These are phyloP conservation scores for Magnaporthiopsis incrustans DNA, from an alignment of 2,329 filamentous ascomycete species.

Conservation along the genomic window DNA sequence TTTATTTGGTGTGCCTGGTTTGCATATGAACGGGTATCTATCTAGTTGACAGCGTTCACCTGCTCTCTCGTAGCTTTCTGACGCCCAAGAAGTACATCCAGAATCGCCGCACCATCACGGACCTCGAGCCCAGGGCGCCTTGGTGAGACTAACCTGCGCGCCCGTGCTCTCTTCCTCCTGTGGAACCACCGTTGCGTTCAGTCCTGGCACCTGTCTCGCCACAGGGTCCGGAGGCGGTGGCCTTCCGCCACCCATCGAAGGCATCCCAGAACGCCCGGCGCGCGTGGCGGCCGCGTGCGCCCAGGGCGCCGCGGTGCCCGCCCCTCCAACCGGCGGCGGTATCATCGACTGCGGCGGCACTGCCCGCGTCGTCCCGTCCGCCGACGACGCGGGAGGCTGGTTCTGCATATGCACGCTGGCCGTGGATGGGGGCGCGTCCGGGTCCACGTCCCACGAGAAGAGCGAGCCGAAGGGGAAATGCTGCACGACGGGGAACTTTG, in stretches of 20 bases:
- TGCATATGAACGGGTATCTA: neutral
- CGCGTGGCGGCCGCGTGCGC: constrained; percentile 18
- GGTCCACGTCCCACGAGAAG: constrained; percentile 69
- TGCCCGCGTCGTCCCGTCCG: constrained; percentile 1
- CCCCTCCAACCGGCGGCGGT: neutral
- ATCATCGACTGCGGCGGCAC: neutral
- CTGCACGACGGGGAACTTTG: constrained; percentile 97
- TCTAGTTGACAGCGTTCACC: neutral
- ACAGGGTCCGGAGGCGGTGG: constrained; percentile 10
- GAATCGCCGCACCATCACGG: too few species aligned
- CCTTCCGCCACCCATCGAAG: constrained; percentile 9
- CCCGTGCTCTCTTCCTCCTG: constrained; percentile 23
- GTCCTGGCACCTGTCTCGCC: constrained; percentile 8
- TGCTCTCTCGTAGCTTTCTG: too few species aligned
- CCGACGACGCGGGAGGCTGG: constrained; percentile 31
- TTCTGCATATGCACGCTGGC: constrained; percentile 50
- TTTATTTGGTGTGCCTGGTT: neutral
- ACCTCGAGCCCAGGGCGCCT: constrained; percentile 36
- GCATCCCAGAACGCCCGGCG: constrained; percentile 21
- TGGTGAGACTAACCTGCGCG: constrained; percentile 33
- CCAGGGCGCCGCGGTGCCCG: constrained; percentile 20
- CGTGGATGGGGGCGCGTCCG: constrained; percentile 41
- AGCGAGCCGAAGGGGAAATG: constrained; percentile 80
- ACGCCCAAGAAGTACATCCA: too few species aligned
- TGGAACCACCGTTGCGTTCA: neutral